Evolutionary conservation across 768 basidiomycete species (phyloP), one percentile per base, ranked within the genome.

Genomic region (Amanita molliuscula): DNA sequence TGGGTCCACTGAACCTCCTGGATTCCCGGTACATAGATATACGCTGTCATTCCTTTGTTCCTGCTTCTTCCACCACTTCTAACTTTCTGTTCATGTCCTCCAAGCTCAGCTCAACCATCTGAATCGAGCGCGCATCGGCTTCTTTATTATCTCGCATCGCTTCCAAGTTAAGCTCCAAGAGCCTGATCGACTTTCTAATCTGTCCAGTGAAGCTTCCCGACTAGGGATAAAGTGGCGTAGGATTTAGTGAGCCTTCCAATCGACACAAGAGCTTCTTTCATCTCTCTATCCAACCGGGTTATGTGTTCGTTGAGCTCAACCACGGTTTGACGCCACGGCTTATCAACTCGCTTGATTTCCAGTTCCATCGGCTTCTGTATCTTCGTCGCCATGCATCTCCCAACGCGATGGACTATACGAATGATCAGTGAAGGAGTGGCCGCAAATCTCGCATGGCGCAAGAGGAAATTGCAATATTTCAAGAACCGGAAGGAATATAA

Each of bases 321-420:
- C 31, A 31, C 4, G 31, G 11, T 31, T 31, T 31, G 31, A 31
- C 4, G 31, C 31, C 31, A 31, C 4, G 31, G 13, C 31, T 31
- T 31, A 13, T 31, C 31, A 31, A 31, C 31, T 13, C 11, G 31
- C 31, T 31, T 13, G 4, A 31, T 31, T 4, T 31, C 31, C 31
- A 5, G n/a, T 4, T 10, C 31, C 21, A 45, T 59, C 58, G 3
- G 53, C 43, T 9, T 33, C 28, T 0, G n/a, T 29, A 43, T 58
- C 44, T 7, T 18, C 36, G 16, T 54, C 23, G n/a, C 9, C 43
- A 25, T 44, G 16, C n/a, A 13, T 21, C 8, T 26, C 21, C 23
- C 43, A 28, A 26, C 6, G 43, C 2, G 10, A 26, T 11, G 13
- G 43, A 44, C 26, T 20, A n/a, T n/a, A 23, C 3, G 18, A n/a